Evolutionary conservation across 1,139 yeast genomes (phyloP), one percentile per base, ranked within the genome.

Genomic region (Kurtzmaniella quercitrusa): DNA sequence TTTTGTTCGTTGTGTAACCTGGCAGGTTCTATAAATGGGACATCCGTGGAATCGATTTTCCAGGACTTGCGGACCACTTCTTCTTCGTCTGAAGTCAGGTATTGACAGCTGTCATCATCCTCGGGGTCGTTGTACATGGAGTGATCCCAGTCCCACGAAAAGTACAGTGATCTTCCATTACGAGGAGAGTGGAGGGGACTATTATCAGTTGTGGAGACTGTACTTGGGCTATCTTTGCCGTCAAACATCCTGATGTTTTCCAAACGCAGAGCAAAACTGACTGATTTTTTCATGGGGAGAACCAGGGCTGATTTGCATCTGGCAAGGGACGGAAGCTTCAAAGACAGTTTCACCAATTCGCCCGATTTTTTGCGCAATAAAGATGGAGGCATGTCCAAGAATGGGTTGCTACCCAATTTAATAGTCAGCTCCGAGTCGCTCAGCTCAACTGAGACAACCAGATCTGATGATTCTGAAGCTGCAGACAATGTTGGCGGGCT

Each of bases 241-340:
- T 70, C 67, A 52, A 71, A 71, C 61, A 61, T 63, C 51, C 67
- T 68, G 48, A 71, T 59, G 40, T 68, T 66, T 33, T 64, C 63
- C 42, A 68, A 57, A 33, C 67, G 50, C 21, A 64, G 50, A 3
- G 74, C 74, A 56, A 68, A 68, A 20, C 71, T 50, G 17, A 68
- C 74, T 4, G 65, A 57, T 47, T 68, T 68, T 19, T 49, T 49
- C n/a, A 54, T 44, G 5, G 54, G 47, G n/a, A 59, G 43, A 26
- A 48, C 47, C 38, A 53, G 47, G 3, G 68, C 53, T 9, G 69
- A 63, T 47, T 58, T 50, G 36, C 63, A 56, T 36, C 60, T 51
- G 5, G 55, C 45, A 30, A 67, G 52, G 2, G 57, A 44, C 2
- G 66, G 53, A 34, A 67, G 53, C 48, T 66, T 68, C 32, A 71